Percentiles rank a stretch among this genome's conserved stretches.
Conservation (phyloP, 495 filamentous ascomycete genomes). For the Lindgomyces ingoldianus region DNA sequence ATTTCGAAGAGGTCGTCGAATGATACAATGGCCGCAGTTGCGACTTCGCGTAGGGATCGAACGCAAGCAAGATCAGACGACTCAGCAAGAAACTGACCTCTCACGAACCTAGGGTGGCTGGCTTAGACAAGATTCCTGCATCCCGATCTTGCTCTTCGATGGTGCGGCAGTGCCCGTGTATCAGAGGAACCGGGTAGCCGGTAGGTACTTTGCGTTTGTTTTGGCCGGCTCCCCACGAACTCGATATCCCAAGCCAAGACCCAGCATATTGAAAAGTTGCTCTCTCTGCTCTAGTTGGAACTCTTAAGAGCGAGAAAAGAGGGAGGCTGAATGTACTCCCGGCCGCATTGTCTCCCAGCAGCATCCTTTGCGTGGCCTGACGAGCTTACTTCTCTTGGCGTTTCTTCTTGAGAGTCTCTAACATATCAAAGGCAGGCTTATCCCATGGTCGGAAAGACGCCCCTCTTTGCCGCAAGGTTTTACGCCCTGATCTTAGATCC, state of each 20-base stretch:
- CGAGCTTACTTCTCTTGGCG: not conserved
- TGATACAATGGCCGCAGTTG: not conserved
- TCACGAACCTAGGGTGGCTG: not conserved
- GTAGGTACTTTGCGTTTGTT: not conserved
- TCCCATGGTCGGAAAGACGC: no score
- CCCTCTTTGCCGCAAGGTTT: no score
- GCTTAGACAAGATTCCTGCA: not conserved
- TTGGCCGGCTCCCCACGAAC: not conserved
- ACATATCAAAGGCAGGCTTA: no score
- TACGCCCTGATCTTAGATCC: no score
- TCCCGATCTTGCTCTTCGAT: not conserved
- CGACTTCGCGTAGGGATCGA: not conserved
- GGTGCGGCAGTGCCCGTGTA: not conserved
- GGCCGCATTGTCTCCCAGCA: not conserved
- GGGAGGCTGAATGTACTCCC: not conserved
- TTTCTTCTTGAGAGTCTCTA: not conserved
- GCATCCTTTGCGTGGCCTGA: not conserved
- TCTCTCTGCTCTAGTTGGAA: not conserved
- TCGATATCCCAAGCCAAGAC: not conserved
- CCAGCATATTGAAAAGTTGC: not conserved
- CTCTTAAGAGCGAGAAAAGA: not conserved
- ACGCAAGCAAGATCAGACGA: not conserved
- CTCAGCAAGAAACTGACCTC: not conserved
- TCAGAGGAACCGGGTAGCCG: not conserved
- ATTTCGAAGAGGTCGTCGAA: no score